Base-by-base conservation (phyloP, 495 filamentous ascomycete species). In the Articulospora tetracladia region DNA sequence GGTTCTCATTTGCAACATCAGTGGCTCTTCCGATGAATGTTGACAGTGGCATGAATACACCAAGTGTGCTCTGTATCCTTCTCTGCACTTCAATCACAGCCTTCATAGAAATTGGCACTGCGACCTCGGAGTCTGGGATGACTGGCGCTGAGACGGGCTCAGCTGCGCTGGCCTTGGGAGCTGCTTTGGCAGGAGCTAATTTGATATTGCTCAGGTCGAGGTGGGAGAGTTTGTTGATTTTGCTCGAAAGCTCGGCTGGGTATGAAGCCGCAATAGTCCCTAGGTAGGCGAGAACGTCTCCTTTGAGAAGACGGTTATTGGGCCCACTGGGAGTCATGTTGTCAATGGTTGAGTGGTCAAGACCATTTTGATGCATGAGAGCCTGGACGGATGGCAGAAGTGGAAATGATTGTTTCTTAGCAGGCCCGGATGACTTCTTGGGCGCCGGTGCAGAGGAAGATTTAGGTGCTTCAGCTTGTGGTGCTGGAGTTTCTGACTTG, bases 121-220 rank as follows among this genome's bases (percentile, higher is more conserved):
- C 81, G 22, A 93, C 72, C 58, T 83, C 71, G 6, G 76, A 68
- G 13, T 84, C 77, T 47, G 75, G 72, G 8, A 72, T 71, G 23
- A 79, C 68, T 58, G 80, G 72, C 51, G 70, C 64, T 22, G 68
- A 67, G 20, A 72, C 69, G 25, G 72, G 65, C 15, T 74, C 67
- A n/a, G 74, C 69, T 19, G 77, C 71, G 32, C 64, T 60, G 1
- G 63, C 50, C 34, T 72, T 72, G 34, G 79, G 77, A 47, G 74
- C 72, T 41, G 66, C 63, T 52, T 55, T 60, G 59, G 78, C 77
- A n/a, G 81, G 74, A 20, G 87, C 85, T 59, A 92, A 77, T 79
- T 96, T 95, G 77, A 97, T 92, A 74, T 97, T 96, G 76, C 89
- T 94, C 56, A 98, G 83, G 72, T 98, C 95, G 25, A 98, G 82